Evolutionary conservation across 495 filamentous ascomycete genomes (phyloP).

Genomic region (Xylaria scruposa): DNA sequence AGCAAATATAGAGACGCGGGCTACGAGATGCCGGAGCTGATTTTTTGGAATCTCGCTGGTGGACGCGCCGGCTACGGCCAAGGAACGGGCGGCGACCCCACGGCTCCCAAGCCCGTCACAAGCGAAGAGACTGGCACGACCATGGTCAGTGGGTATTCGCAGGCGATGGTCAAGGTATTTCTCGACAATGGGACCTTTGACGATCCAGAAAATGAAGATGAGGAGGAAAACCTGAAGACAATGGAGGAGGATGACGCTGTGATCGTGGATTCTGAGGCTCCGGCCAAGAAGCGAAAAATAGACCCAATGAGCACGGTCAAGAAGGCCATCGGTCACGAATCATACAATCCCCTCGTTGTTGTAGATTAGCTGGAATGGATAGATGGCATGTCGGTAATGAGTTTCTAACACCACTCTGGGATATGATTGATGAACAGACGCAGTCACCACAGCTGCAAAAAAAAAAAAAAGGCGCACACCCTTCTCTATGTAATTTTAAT

Average conservation of each 20-base stretch:
- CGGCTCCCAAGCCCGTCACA: conserved; percentile 50
- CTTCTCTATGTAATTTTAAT: background rate
- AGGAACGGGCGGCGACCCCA: background rate
- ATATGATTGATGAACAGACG: background rate
- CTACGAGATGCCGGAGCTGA: conserved; percentile 55
- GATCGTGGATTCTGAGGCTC: conserved; percentile 33
- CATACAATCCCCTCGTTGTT: conserved; percentile 53
- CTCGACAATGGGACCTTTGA: conserved; percentile 50
- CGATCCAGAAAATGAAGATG: conserved; percentile 37
- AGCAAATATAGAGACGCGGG: conserved; percentile 45
- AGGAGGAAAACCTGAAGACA: conserved; percentile 34
- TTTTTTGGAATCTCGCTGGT: conserved; percentile 59
- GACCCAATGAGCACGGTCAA: conserved; percentile 47
- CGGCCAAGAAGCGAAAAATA: conserved; percentile 35
- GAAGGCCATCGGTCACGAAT: conserved; percentile 50
- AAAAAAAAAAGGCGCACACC: too few relatives aligned
- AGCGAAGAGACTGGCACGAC: conserved; percentile 43
- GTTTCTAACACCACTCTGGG: background rate
- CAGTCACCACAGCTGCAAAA: background rate
- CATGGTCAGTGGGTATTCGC: conserved; percentile 55
- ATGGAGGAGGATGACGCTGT: conserved; percentile 35
- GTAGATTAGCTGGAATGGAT: conserved; percentile 39
- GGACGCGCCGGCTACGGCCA: conserved; percentile 32
- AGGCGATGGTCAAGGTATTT: conserved; percentile 58
- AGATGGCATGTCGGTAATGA: background rate